Evolutionary conservation across 495 filamentous ascomycete genomes (phyloP), one percentile per base, ranked within the genome.

Genomic region (Jackrogersella minutella): DNA sequence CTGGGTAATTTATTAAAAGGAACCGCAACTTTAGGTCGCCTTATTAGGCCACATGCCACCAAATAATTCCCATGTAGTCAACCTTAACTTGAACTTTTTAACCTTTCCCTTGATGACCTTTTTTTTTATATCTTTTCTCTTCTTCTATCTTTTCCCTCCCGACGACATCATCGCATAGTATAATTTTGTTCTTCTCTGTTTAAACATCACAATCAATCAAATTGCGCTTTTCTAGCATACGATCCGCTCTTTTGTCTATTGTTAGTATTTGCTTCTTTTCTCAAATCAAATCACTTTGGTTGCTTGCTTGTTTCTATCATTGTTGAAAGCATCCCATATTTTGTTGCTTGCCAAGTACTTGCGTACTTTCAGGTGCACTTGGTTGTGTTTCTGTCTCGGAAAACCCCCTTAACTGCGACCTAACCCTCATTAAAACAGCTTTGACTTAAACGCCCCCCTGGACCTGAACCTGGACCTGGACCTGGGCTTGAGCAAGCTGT

Each of bases 1-100:
- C 41, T 69, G 58, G 65, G 53, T 50, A 69, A 61, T 64, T 69
- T 64, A 69, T 46, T 69, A 64, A 64, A 58, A 69, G 56, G 66
- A 64, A 55, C 55, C 60, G 34, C 49, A 46, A 21, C 26, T 59
- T 41, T 66, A 49, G 47, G 36, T 30, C 17, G 28, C 49, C 47
- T 69, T 57, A 69, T 69, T 69, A 69, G 66, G 61, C 60, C 66
- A 64, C 56, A 69, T 64, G 43, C 60, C 60, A 58, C 57, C 64
- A 62, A 57, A 62, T 43, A 36, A 55, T 66, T 61, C 56, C 41
- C 46, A 24, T 30, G 49, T 37, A n/a, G 41, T 41, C 24, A 41
- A 49, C 55, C n/a, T n/a, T n/a, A 31, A 26, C 36, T 53, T 24
- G 31, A 46, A 44, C 40, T 44, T 44, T n/a, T n/a, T n/a, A n/a